Evolutionary conservation across 768 basidiomycete species (phyloP).

Genomic region (Boletellus ananas): DNA sequence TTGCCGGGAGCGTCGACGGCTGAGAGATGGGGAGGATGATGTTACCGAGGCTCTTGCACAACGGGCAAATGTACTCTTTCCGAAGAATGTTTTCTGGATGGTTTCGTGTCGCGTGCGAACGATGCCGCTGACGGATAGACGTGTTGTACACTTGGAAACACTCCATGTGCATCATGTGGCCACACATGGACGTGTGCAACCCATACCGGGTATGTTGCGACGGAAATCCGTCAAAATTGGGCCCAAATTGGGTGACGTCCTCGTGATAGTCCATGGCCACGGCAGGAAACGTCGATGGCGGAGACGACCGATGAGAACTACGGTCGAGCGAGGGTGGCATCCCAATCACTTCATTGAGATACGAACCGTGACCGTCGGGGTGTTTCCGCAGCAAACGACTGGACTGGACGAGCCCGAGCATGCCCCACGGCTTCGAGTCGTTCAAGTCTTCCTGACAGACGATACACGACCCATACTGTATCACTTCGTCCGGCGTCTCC

Average conservation of each 20-base stretch:
- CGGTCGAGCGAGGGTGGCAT: slow-evolving; percentile 67
- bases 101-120: slow-evolving; percentile 83
- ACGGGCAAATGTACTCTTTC: slow-evolving; percentile 92
- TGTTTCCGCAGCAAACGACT: slow-evolving; percentile 79
- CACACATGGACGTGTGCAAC: slow-evolving; percentile 83
- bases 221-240: slow-evolving; percentile 74
- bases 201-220: slow-evolving; percentile 75
- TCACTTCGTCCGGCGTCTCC: slow-evolving; percentile 41
- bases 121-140: slow-evolving; percentile 84
- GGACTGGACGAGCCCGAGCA: slow-evolving; percentile 82
- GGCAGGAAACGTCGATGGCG: slow-evolving; percentile 36
- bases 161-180: slow-evolving; percentile 94
- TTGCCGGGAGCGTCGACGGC: slow-evolving; percentile 42
- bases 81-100: slow-evolving; percentile 94
- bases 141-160: slow-evolving; percentile 90
- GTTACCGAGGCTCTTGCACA: slow-evolving; percentile 96
- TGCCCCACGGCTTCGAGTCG: slow-evolving; percentile 70
- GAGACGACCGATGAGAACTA: slow-evolving; percentile 16
- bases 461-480: slow-evolving; percentile 89
- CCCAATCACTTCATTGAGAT: slow-evolving; percentile 71
- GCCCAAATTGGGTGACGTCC: slow-evolving; percentile 40
- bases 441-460: slow-evolving; percentile 96
- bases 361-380: slow-evolving; percentile 55
- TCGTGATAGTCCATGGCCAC: slow-evolving; percentile 22
- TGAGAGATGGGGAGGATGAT: slow-evolving; percentile 80